Percentiles rank a stretch among this genome's conserved stretches.
Evolutionary conservation across 139 green algal species (phyloP).

Genomic region (Chlamydomonas applanata): DNA sequence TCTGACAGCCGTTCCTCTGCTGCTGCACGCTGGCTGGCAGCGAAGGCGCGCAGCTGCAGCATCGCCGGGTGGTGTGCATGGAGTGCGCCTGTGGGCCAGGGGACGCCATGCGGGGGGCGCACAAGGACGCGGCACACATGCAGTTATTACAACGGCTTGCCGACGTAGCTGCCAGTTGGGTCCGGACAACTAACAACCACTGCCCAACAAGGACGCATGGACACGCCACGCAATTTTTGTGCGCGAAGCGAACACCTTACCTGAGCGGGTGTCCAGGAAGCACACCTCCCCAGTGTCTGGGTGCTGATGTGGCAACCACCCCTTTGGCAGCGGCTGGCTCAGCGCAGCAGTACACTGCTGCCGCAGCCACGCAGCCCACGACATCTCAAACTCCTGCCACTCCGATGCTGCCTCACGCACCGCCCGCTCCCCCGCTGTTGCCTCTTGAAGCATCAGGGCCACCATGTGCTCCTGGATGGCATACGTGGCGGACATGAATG

Average conservation of each 20-base stretch:
- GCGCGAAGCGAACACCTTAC: too few relatives aligned
- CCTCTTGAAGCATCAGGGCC: neutral
- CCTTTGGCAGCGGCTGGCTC: constrained; percentile 4
- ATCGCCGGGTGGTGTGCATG: constrained; percentile 2
- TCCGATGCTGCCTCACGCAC: neutral
- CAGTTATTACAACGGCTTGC: too few relatives aligned
- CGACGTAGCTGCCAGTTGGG: too few relatives aligned
- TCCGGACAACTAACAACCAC: too few relatives aligned
- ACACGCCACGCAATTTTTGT: too few relatives aligned
- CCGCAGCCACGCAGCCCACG: neutral
- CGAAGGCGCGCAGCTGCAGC: constrained; percentile 5
- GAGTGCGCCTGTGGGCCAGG: neutral
- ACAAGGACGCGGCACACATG: too few relatives aligned
- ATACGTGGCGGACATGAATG: neutral
- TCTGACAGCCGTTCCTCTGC: neutral
- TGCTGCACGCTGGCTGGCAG: neutral
- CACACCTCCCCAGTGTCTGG: neutral
- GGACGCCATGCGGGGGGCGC: too few relatives aligned
- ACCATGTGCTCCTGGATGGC: neutral
- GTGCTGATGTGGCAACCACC: neutral
- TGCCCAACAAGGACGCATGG: too few relatives aligned
- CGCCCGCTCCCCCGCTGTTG: neutral
- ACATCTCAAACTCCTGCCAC: neutral
- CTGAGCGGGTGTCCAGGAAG: constrained; percentile 6
- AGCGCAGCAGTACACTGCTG: neutral